Conservation (phyloP, 768 basidiomycete genomes). For the Phlebiopsis gigantea region DNA sequence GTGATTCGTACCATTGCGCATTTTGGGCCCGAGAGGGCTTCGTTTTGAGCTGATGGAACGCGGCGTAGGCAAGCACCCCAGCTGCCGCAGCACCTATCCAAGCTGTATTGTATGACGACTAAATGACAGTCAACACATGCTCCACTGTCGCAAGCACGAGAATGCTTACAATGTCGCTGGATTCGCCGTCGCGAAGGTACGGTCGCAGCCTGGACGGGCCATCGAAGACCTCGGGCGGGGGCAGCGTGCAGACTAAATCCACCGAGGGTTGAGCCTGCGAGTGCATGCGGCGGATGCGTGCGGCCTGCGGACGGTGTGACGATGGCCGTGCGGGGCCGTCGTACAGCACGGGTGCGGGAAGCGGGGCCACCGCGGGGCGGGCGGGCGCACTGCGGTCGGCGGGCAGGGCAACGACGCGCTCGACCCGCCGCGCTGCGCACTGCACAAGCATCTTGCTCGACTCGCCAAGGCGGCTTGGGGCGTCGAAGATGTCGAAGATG, state of each 20-base stretch:
- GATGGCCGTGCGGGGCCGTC: slow-evolving; percentile 41
- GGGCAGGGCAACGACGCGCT: slow-evolving; percentile 20
- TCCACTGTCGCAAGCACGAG: background rate
- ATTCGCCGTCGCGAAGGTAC: slow-evolving; percentile 8
- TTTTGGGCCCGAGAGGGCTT: background rate
- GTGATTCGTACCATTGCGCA: background rate
- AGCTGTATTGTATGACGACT: background rate
- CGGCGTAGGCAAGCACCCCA: background rate
- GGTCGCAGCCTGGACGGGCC: slow-evolving; percentile 37
- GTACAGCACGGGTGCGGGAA: slow-evolving; percentile 41
- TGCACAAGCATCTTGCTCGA: slow-evolving; percentile 24
- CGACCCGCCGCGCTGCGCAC: background rate
- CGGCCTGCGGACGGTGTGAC: slow-evolving; percentile 21
- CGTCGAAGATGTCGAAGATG: slow-evolving; percentile 51
- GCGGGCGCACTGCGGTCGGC: slow-evolving; percentile 4
- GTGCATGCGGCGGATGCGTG: slow-evolving; percentile 8
- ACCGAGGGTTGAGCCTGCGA: slow-evolving; percentile 9
- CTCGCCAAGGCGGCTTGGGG: slow-evolving; percentile 35
- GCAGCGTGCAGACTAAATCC: slow-evolving; percentile 20
- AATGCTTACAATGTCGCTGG: slow-evolving; percentile 5
- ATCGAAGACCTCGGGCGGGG: slow-evolving; percentile 37
- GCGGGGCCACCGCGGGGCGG: slow-evolving; percentile 16
- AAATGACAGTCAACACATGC: background rate
- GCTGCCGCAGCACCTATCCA: slow-evolving; percentile 3
- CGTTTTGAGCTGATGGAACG: slow-evolving; percentile 1